A percentile compares a stretch with the other conserved stretches of the same genome.
These are phyloP conservation scores for Saussurea involucrata DNA, from an alignment of 129 eudicot genomes.

Conservation along the genomic window DNA sequence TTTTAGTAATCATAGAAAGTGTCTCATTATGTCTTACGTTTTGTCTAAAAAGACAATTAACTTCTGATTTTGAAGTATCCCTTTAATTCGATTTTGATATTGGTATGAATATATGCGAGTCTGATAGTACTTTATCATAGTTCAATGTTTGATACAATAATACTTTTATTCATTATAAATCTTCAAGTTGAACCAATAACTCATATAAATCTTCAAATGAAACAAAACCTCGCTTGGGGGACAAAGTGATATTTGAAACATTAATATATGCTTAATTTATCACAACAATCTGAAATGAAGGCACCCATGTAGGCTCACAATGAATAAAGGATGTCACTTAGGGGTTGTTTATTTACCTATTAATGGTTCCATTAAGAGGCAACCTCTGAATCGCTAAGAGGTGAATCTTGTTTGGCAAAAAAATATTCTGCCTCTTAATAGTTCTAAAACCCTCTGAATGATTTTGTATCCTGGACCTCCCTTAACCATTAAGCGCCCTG, in stretches of 20 bases:
- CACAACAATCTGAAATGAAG: not conserved
- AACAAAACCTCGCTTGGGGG: not conserved
- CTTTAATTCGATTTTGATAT: not conserved
- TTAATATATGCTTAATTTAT: not conserved
- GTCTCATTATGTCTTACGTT: not conserved
- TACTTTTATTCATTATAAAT: not conserved
- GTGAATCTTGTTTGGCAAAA: too few species aligned
- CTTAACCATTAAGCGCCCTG: too few species aligned
- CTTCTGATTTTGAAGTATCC: not conserved
- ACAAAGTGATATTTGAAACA: not conserved
- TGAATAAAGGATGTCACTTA: not conserved
- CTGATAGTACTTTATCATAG: not conserved
- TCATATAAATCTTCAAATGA: not conserved
- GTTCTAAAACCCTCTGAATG: too few species aligned
- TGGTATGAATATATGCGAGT: not conserved
- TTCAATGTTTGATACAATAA: not conserved
- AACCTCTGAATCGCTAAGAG: too few species aligned
- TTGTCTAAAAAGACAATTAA: not conserved
- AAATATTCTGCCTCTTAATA: too few species aligned
- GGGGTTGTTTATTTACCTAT: too few species aligned
- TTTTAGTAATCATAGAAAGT: not conserved
- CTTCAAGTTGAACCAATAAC: not conserved
- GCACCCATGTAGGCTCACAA: not conserved
- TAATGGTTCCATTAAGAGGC: too few species aligned
- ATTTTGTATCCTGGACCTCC: too few species aligned